Evolutionary conservation across 768 basidiomycete species (phyloP).

Genomic region (Xanthoconium stramineum): DNA sequence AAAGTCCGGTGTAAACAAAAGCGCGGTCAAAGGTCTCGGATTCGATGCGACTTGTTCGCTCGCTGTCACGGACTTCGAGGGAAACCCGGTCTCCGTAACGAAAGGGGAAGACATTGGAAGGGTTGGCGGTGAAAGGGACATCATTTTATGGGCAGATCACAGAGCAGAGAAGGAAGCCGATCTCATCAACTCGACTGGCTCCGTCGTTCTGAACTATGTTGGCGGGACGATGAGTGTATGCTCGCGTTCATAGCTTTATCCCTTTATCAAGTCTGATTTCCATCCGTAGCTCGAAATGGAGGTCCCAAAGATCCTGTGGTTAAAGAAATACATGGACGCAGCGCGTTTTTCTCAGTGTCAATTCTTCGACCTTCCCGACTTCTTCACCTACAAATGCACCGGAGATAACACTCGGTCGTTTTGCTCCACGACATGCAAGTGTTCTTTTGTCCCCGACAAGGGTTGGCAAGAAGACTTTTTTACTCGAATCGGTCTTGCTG

Average conservation of each 20-base stretch:
- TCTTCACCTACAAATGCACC: slow-evolving; percentile 91
- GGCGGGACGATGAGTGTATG: slow-evolving; percentile 93
- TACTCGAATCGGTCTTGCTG: slow-evolving; percentile 72
- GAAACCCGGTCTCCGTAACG: slow-evolving; percentile 73
- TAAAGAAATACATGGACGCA: slow-evolving; percentile 82
- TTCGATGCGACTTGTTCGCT: slow-evolving; percentile 98
- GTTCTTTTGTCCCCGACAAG: slow-evolving; percentile 79
- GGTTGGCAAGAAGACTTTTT: slow-evolving; percentile 95
- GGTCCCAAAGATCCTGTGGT: slow-evolving; percentile 95
- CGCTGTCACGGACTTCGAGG: slow-evolving; percentile 75
- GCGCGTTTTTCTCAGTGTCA: slow-evolving; percentile 71
- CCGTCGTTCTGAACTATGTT: slow-evolving; percentile 88
- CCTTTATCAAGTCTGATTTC: slow-evolving; percentile 3
- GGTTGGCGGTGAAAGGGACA: slow-evolving; percentile 66
- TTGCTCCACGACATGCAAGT: slow-evolving; percentile 97
- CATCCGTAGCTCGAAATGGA: slow-evolving; percentile 88
- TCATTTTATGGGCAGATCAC: slow-evolving; percentile 97
- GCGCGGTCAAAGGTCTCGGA: slow-evolving; percentile 78
- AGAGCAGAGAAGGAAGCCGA: slow-evolving; percentile 91
- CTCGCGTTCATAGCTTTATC: slow-evolving; percentile 4
- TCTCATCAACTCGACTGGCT: slow-evolving; percentile 80
- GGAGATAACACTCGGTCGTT: slow-evolving; percentile 66
- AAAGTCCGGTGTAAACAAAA: slow-evolving; percentile 51
- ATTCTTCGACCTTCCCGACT: slow-evolving; percentile 93
- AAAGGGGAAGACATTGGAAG: slow-evolving; percentile 61